Percentiles rank a stretch among this genome's conserved stretches.
phyloP scores from a whole-genome alignment of 495 filamentous ascomycete species.

The Chaetomium fimeti region DNA sequence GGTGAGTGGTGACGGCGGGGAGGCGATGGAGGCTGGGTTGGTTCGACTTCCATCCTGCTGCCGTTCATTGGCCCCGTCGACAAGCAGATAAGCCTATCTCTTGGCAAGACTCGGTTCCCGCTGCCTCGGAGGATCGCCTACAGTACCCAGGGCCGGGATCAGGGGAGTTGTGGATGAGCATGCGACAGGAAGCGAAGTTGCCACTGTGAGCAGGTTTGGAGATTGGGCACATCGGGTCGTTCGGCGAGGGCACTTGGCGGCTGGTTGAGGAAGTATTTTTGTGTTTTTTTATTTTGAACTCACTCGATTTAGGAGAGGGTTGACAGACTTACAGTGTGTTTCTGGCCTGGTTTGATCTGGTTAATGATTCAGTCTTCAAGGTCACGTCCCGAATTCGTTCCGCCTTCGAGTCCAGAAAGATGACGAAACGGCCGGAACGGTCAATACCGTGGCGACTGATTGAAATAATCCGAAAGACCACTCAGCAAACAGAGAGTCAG shows the following conservation, averaged over 20 bases:
- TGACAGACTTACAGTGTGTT: no score
- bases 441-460: background rate
- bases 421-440: background rate
- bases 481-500: slow-evolving; percentile 21
- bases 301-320: no score
- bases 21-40: no score
- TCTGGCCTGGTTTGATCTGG: no score
- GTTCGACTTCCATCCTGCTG: no score
- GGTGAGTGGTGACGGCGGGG: no score
- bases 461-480: background rate
- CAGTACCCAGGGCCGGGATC: background rate
- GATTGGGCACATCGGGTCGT: no score
- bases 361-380: no score
- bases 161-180: background rate
- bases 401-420: background rate
- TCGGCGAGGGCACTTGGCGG: no score
- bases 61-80: background rate
- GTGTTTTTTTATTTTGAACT: no score
- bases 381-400: background rate
- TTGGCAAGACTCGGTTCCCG: background rate
- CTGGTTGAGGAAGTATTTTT: no score
- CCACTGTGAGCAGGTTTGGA: no score
- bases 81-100: background rate
- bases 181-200: background rate
- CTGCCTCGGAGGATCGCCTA: background rate